A percentile compares a stretch with the other conserved stretches of the same genome.
These are phyloP conservation scores for Pichia sp. DNA, from an alignment of 1,139 yeast species.

Conservation along the genomic window DNA sequence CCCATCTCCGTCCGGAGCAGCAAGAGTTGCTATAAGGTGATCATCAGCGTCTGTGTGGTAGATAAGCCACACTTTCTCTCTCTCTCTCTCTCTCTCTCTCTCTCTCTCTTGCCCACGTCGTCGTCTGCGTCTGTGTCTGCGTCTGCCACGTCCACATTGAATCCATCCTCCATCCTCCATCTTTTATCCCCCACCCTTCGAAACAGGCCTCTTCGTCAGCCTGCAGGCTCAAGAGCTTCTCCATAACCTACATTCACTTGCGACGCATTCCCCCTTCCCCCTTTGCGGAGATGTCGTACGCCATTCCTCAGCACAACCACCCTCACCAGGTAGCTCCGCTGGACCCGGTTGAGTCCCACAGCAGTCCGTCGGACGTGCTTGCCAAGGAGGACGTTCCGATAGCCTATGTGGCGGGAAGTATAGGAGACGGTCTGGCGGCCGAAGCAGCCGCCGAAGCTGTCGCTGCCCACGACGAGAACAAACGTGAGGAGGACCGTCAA, in stretches of 20 bases:
- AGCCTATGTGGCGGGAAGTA: not conserved
- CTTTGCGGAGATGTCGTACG: slow-evolving; percentile 1
- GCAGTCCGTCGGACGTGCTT: not conserved
- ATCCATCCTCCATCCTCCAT: not conserved
- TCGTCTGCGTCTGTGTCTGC: not conserved
- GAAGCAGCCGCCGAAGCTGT: not conserved
- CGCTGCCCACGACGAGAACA: not conserved
- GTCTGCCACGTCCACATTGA: not conserved
- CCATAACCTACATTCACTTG: not conserved
- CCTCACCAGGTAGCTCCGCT: not conserved
- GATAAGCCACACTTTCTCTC: not conserved
- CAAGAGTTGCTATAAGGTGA: not conserved
- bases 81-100: not conserved
- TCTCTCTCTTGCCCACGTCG: not conserved
- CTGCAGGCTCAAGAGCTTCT: not conserved
- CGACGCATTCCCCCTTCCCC: not conserved
- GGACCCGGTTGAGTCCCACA: not conserved
- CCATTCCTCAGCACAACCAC: not conserved
- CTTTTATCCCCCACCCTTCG: not conserved
- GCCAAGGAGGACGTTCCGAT: not conserved
- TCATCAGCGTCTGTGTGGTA: not conserved
- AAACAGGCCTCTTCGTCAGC: not conserved
- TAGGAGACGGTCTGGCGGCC: not conserved
- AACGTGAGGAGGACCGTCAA: not conserved
- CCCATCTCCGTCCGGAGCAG: not conserved